Evolutionary conservation across 192 early-diverging fungal genomes (phyloP), one percentile per base, ranked within the genome.

Genomic region (Geranomyces michiganensis): DNA sequence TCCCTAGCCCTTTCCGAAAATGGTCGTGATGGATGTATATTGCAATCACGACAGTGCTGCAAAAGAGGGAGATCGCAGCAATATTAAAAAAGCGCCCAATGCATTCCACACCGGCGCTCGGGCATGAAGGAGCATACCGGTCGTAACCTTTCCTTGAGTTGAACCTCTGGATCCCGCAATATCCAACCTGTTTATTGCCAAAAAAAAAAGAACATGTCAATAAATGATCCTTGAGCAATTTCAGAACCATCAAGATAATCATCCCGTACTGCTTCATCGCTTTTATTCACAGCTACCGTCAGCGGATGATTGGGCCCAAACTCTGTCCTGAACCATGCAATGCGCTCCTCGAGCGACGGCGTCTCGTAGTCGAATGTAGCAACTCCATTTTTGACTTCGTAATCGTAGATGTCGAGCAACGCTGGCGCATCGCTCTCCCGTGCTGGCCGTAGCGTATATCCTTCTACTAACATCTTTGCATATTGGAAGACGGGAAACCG

Each of bases 331-430:
- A 64, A 64, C 62, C 62, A 64, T 41, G 1, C 3, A 17, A n/a
- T n/a, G 14, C 62, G 32, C 17, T 64, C n/a, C 44, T 33, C 62
- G 10, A 64, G 43, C n/a, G 62, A 45, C n/a, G 62, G 62, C 33
- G 62, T 64, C n/a, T 64, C 62, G 43, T 64, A 45, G 27, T 64
- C 62, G 10, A 64, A 45, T 5, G 62, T 64, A 21, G 62, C 62
- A 5, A 45, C 43, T 13, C 62, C 36, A 21, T 64, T 64, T 29
- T 44, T 33, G 5, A 64, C 62, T 64, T 64, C 41, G 43, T 64
- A 64, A 21, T 64, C 43, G 22, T 64, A 64, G 33, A 64, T 43
- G 33, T 60, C 58, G 29, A 27, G 58, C 7, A 60, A 32, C 26
- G 58, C 58, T 2, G 58, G 58, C 27, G 30, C 58, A 29, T 60